Evolutionary conservation across 2,329 filamentous ascomycete species (phyloP).

Genomic region (Penicillium sp.): DNA sequence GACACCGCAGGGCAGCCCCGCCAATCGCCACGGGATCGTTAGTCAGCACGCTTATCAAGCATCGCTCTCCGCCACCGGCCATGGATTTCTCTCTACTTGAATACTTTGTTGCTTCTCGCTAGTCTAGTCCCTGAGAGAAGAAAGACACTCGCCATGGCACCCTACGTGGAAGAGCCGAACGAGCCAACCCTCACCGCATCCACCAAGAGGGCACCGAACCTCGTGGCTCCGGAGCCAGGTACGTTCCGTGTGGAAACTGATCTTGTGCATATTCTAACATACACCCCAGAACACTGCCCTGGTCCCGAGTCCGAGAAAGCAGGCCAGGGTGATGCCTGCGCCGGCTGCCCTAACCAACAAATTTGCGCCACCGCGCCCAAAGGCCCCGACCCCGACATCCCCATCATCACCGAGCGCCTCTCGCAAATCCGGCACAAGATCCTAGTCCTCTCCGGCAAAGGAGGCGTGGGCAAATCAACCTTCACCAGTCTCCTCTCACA

Average conservation of each 20-base stretch:
- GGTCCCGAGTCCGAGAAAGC: conserved; percentile 63
- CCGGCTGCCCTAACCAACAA: conserved; percentile 89
- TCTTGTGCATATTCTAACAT: conserved; percentile 3
- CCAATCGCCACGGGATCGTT: conserved; percentile 30
- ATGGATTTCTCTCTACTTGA: conserved; percentile 1
- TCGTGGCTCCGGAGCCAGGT: conserved; percentile 88
- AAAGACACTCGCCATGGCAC: conserved; percentile 60
- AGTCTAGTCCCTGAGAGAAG: neutral
- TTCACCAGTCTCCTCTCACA: conserved; percentile 86
- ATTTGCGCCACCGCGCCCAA: conserved; percentile 95
- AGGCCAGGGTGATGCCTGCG: conserved; percentile 74
- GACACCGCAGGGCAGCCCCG: conserved; percentile 7
- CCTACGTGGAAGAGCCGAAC: conserved; percentile 72
- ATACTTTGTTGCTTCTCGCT: neutral
- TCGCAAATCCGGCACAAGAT: conserved; percentile 85
- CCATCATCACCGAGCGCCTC: conserved; percentile 80
- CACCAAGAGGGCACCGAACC: conserved; percentile 72
- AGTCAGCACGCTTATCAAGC: conserved; percentile 39
- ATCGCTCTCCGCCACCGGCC: conserved; percentile 24
- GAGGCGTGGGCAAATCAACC: conserved; percentile 93
- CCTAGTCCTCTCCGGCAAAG: conserved; percentile 88
- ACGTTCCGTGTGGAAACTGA: conserved; percentile 18
- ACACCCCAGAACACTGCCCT: conserved; percentile 74
- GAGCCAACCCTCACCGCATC: conserved; percentile 70
- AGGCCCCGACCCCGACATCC: conserved; percentile 91